Conservation (phyloP, 306 rosid species). For the Medicago truncatula region DNA sequence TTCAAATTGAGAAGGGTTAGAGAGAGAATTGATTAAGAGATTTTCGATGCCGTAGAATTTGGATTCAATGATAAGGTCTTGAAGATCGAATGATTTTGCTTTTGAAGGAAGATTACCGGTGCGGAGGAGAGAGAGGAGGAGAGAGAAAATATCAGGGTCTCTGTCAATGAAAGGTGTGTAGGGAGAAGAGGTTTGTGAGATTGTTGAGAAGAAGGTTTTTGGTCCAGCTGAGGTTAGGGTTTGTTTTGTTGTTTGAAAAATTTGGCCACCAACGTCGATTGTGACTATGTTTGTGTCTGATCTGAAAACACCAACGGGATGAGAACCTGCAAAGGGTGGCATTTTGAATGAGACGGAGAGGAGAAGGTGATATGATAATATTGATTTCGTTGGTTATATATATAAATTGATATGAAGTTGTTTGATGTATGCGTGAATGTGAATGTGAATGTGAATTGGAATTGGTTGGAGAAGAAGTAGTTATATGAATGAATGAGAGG, state of each 20-base stretch:
- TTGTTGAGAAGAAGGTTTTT: slow-evolving; percentile 58
- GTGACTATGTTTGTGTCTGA: slow-evolving; percentile 65
- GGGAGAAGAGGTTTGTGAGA: slow-evolving; percentile 44
- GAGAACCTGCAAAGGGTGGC: slow-evolving; percentile 55
- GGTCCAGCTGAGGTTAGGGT: slow-evolving; percentile 73
- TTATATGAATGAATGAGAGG: too few relatives aligned
- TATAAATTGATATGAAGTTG: background rate
- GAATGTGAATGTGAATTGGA: background rate
- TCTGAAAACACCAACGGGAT: slow-evolving; percentile 22
- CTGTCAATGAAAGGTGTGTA: slow-evolving; percentile 68
- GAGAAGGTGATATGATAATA: too few relatives aligned
- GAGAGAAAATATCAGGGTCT: slow-evolving; percentile 85
- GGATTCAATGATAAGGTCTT: slow-evolving; percentile 79
- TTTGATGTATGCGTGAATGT: too few relatives aligned
- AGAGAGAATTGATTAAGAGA: slow-evolving; percentile 63
- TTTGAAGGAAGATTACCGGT: slow-evolving; percentile 89
- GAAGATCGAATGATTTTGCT: slow-evolving; percentile 70
- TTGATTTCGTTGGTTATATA: background rate
- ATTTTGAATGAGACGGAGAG: slow-evolving; percentile 1
- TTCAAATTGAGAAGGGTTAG: slow-evolving; percentile 83
- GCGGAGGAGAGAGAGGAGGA: slow-evolving; percentile 86
- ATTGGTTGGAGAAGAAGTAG: too few relatives aligned
- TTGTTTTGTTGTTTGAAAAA: slow-evolving; percentile 90
- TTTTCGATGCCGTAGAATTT: slow-evolving; percentile 79
- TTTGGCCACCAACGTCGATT: slow-evolving; percentile 80